Evolutionary conservation across 1,284 basidiomycete species (phyloP), one percentile per base, ranked within the genome.

Genomic region (Fereydounia khargensis): DNA sequence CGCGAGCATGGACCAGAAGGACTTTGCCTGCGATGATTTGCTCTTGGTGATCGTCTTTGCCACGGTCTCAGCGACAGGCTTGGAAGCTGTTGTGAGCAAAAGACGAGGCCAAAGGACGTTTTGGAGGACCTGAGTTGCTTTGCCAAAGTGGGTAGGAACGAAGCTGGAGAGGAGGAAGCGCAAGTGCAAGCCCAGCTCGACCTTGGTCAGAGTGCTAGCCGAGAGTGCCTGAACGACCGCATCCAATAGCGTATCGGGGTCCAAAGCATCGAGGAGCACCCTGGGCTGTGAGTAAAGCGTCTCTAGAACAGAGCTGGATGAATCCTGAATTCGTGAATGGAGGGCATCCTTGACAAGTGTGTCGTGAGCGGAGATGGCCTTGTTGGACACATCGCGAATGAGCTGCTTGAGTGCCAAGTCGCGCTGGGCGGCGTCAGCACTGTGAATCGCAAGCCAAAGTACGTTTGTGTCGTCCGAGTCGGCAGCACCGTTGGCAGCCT

Each of bases 361-460:
- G 36, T 70, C 68, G 1, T 60, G 39, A 1, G 53, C 41, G 9
- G 45, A 38, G 8, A 61, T 42, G 7, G 48, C 39, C 7, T 48
- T 53, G 1, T 35, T 34, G 3, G 34, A 33, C 38, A 72, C 47
- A 10, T 62, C 53, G 28, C 40, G 38, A 23, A 61, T 35, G 4
- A 72, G 53, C 42, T 65, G 52, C 31, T 50, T 35, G 28, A 73
- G 53, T 0, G 70, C 57, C 9, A 68, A 40, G 3, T 40, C 39
- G 11, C 63, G 57, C 36, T 64, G 55, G 19, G 59, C 49, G 7
- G 53, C 42, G 21, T 68, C 65, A 18, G 60, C 47, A 18, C 58
- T 56, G 41, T 73, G 65, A 27, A 73, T 55, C 9, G 60, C 65
- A 35, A 73, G 63, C 65, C 66, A 73, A 14, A 68, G 45, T 9